Percentiles rank a stretch among this genome's conserved stretches.
phyloP scores from a whole-genome alignment of 306 rosid species.

The Crotalaria pallida region DNA sequence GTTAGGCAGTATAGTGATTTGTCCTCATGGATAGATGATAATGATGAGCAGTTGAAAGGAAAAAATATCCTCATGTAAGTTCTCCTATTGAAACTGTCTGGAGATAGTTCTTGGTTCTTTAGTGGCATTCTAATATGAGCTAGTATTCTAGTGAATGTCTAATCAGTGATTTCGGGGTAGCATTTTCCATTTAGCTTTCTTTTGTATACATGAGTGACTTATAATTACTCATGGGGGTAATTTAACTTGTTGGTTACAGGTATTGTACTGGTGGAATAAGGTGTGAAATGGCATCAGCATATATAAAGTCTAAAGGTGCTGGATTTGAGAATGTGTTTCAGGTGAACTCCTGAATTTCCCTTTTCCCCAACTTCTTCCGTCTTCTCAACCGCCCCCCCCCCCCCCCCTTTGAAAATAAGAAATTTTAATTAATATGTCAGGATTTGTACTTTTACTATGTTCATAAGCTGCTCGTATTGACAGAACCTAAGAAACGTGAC shows the following conservation, averaged over 20 bases:
- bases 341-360: constrained; percentile 39
- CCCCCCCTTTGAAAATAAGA: neutral
- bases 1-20: constrained; percentile 91
- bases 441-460: neutral
- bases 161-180: neutral
- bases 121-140: neutral
- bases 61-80: constrained; percentile 77
- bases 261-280: constrained; percentile 97
- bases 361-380: neutral
- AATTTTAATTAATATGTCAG: neutral
- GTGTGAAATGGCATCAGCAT: constrained; percentile 98
- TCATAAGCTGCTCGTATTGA: neutral
- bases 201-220: neutral
- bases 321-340: constrained; percentile 90
- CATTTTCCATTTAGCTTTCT: neutral
- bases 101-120: neutral
- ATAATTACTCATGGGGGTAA: neutral
- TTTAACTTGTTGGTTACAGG: constrained; percentile 46
- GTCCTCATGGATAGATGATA: constrained; percentile 81
- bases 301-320: constrained; percentile 80
- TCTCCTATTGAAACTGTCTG: neutral
- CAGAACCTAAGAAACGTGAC: neutral
- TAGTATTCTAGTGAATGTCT: neutral
- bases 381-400: too few relatives aligned
- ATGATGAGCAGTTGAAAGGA: constrained; percentile 57